phyloP scores from a whole-genome alignment of 257 asterid species.

The Cordia subcordata region DNA sequence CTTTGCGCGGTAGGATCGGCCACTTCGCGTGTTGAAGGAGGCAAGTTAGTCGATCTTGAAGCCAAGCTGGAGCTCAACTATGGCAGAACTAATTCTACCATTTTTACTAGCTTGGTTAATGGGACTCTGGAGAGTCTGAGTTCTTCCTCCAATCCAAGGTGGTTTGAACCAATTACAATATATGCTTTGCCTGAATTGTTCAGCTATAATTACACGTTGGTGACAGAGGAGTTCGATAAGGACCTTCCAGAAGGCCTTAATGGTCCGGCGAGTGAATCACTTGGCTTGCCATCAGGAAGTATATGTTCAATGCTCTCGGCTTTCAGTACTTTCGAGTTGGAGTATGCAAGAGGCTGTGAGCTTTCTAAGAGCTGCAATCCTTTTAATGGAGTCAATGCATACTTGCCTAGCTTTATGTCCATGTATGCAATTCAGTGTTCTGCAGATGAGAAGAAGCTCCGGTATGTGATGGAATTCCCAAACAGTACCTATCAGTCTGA shows the following conservation, averaged over 20 bases:
- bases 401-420: constrained; percentile 27
- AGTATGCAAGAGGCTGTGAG: constrained; percentile 31
- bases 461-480: constrained; percentile 28
- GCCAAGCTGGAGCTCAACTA: constrained; percentile 45
- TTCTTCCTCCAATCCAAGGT: constrained; percentile 15
- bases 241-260: constrained; percentile 11
- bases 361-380: constrained; percentile 25
- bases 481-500: background rate
- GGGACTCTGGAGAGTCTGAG: constrained; percentile 43
- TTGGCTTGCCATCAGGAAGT: constrained; percentile 15
- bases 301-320: constrained; percentile 24
- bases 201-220: constrained; percentile 38
- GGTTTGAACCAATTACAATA: constrained; percentile 44
- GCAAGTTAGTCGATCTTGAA: constrained; percentile 25
- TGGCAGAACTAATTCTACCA: constrained; percentile 18
- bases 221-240: constrained; percentile 5
- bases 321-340: constrained; percentile 23
- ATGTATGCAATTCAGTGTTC: constrained; percentile 43
- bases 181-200: constrained; percentile 24
- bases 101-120: constrained; percentile 31
- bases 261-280: constrained; percentile 14
- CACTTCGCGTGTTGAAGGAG: constrained; percentile 15
- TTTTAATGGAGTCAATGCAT: constrained; percentile 13
- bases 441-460: constrained; percentile 22
- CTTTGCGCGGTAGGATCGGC: constrained; percentile 60